Conservation (phyloP, 441 rosid species). For the Gossypium schwendimanii region DNA sequence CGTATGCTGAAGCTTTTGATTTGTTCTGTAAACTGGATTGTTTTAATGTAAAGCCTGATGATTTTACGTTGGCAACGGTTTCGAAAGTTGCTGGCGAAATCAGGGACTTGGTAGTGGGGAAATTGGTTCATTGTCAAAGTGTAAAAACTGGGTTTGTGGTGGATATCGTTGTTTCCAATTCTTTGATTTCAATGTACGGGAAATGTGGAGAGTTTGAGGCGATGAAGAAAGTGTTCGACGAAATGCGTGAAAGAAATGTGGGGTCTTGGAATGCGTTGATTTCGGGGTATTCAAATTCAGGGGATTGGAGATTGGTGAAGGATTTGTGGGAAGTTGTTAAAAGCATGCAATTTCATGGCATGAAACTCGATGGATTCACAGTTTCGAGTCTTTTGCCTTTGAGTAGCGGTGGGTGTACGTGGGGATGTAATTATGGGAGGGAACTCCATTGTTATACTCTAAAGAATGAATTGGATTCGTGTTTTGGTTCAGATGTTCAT, state of each 20-base stretch:
- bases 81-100: slow-evolving; percentile 37
- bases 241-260: slow-evolving; percentile 46
- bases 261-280: slow-evolving; percentile 48
- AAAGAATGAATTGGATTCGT: slow-evolving; percentile 28
- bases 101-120: slow-evolving; percentile 34
- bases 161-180: slow-evolving; percentile 41
- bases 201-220: slow-evolving; percentile 34
- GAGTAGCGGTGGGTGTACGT: slow-evolving; percentile 15
- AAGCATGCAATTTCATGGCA: slow-evolving; percentile 37
- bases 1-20: slow-evolving; percentile 29
- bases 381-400: slow-evolving; percentile 45
- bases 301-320: slow-evolving; percentile 12
- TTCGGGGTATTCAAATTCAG: slow-evolving; percentile 28
- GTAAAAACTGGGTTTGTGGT: slow-evolving; percentile 32
- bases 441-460: slow-evolving; percentile 48
- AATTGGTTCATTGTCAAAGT: slow-evolving; percentile 38
- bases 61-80: slow-evolving; percentile 42
- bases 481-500: slow-evolving; percentile 31
- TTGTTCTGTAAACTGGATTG: slow-evolving; percentile 34
- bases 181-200: slow-evolving; percentile 46
- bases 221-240: slow-evolving; percentile 43
- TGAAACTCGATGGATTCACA: slow-evolving; percentile 46
- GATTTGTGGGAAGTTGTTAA: slow-evolving; percentile 25
- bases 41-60: slow-evolving; percentile 34
- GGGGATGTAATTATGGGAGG: slow-evolving; percentile 34